phyloP scores from a whole-genome alignment of 1,284 basidiomycete species.

The Trichosporon asahii region DNA sequence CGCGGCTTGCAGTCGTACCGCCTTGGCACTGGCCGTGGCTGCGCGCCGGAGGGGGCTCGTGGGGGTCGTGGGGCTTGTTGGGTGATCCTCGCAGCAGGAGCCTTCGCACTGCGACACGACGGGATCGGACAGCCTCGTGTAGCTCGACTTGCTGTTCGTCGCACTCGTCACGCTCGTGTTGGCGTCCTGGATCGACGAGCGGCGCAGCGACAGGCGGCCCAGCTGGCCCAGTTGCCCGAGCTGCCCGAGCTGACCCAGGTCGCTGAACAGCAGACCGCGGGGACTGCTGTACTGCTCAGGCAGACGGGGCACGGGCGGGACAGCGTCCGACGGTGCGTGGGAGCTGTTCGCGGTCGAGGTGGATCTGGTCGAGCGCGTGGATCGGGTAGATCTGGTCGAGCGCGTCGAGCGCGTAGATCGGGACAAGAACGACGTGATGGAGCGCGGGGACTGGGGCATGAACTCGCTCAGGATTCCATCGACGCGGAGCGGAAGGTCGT shows the following conservation, averaged over 20 bases:
- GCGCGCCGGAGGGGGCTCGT: neutral
- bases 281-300: neutral
- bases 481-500: neutral
- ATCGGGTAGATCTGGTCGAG: neutral
- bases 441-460: neutral
- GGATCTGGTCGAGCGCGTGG: neutral
- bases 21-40: neutral
- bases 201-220: neutral
- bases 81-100: neutral
- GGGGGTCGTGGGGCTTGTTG: neutral
- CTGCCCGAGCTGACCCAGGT: neutral
- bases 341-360: neutral
- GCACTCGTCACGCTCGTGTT: no score
- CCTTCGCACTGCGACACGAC: neutral
- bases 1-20: neutral
- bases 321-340: neutral
- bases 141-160: neutral
- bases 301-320: neutral
- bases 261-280: neutral
- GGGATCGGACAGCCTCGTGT: neutral
- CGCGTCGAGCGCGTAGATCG: conserved; percentile 1
- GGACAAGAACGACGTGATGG: conserved; percentile 4
- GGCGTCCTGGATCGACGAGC: neutral
- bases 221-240: no score
- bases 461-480: conserved; percentile 1